Evolutionary conservation across 371 early-diverging fungal species (phyloP), one percentile per base, ranked within the genome.

Genomic region (Gilbertella persicaria): DNA sequence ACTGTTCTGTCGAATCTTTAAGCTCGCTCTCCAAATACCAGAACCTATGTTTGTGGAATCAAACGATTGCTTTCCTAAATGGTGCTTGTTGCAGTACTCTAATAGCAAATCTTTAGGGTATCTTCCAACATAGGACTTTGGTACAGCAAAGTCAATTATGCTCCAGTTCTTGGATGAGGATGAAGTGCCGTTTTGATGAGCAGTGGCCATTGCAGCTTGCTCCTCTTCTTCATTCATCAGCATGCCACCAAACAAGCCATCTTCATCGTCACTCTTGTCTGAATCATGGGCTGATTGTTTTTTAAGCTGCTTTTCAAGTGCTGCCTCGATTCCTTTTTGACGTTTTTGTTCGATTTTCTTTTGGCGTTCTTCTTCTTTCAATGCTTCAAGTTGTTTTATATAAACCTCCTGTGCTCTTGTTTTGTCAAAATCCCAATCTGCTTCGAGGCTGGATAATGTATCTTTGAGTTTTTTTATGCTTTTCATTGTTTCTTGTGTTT

Each of bases 381-480:
- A 56, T 17, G 58, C 16, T 37, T 55, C 52, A n/a, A 67, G 57
- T 16, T 64, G 52, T 17, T 63, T 43, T 6, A 42, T 20, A 36
- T 68, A 64, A 29, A 71, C 29, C 1, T 60, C 55, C 8, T 78
- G 62, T 10, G 79, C 72, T 48, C 65, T 49, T 33, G 50, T 61
- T 33, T 69, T 69, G 55, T 78, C 70, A 45, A 70, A 83, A 14
- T 75, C 75, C 68, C 78, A 75, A 46, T 78, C 78, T 16, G 63
- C 59, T 44, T 83, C 83, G 16, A 80, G 48, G 20, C 71, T 71
- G 12, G 58, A 60, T 37, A 83, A 28, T 2, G 52, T 59, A 24
- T 73, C 65, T 16, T 86, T 79, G n/a, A 84, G 19, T 8, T 70
- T 61, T 4, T 68, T 68, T 13, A 82, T 67, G 5, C 67, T 67